Conservation (phyloP, 2,329 filamentous ascomycete species). For the Epichloe gansuensis region DNA sequence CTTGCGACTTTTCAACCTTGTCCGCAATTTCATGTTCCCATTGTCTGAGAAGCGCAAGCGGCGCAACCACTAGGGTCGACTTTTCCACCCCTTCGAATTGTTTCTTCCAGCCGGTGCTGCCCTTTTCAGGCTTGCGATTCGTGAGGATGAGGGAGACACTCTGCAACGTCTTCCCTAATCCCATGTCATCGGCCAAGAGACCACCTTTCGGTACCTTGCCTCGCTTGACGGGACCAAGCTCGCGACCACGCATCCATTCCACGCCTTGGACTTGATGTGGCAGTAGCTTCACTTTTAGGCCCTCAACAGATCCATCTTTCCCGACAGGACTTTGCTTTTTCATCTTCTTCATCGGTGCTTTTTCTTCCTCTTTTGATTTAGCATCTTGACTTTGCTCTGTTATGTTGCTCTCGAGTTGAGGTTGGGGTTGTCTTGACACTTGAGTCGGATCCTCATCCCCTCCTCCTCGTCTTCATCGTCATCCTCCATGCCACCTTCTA, state of each 20-base stretch:
- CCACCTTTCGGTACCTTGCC: constrained; percentile 79
- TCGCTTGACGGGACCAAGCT: constrained; percentile 74
- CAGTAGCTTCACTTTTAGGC: constrained; percentile 75
- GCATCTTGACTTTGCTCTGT: constrained; percentile 10
- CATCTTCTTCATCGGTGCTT: constrained; percentile 9
- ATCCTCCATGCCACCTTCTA: constrained; percentile 71
- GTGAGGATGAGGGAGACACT: constrained; percentile 78
- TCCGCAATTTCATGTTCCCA: constrained; percentile 91
- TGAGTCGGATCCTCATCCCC: not conserved
- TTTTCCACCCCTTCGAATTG: constrained; percentile 59
- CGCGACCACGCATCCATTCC: constrained; percentile 88
- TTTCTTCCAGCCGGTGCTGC: constrained; percentile 51
- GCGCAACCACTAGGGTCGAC: constrained; percentile 82
- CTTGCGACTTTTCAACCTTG: constrained; percentile 59
- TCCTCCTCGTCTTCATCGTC: constrained; percentile 37
- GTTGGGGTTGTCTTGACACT: not conserved
- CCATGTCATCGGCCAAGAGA: constrained; percentile 95
- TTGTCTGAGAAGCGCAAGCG: constrained; percentile 86
- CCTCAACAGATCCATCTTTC: constrained; percentile 51
- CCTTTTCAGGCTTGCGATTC: constrained; percentile 57
- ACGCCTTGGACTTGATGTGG: constrained; percentile 93
- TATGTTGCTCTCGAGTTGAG: not conserved
- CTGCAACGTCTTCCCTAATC: constrained; percentile 90
- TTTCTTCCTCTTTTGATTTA: constrained; percentile 5
- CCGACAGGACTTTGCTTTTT: constrained; percentile 11